A percentile compares a stretch with the other conserved stretches of the same genome.
Conservation (phyloP, 345 rosid genomes). For the Aurinia saxatilis region DNA sequence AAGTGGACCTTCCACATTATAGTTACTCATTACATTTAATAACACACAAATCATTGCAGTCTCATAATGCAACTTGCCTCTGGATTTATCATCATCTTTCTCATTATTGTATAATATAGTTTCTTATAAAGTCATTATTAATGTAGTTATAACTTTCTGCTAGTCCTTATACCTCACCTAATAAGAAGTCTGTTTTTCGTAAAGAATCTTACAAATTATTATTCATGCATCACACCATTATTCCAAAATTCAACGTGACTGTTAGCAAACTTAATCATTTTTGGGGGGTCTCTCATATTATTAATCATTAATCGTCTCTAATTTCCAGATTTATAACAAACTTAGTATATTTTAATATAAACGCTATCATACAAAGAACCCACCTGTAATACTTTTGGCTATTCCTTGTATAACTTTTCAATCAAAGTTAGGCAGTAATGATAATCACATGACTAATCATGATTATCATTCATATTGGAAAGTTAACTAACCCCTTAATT, state of each 20-base stretch:
- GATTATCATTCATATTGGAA: constrained; percentile 8
- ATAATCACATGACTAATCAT: constrained; percentile 25
- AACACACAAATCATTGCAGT: constrained; percentile 10
- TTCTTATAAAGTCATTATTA: too few relatives aligned
- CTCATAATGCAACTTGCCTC: not conserved
- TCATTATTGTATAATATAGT: not conserved
- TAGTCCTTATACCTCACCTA: too few relatives aligned
- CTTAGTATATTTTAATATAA: not conserved
- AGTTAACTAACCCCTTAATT: not conserved
- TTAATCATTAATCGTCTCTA: not conserved
- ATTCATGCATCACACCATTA: too few relatives aligned
- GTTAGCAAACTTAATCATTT: not conserved
- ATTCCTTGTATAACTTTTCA: not conserved
- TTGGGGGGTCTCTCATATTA: not conserved
- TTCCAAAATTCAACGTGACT: too few relatives aligned
- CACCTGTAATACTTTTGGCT: not conserved
- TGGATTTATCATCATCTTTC: not conserved
- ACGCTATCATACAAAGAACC: not conserved
- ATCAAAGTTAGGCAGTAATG: constrained; percentile 3
- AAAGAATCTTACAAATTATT: too few relatives aligned
- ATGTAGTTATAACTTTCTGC: too few relatives aligned
- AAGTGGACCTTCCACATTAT: constrained; percentile 14
- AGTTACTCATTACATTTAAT: constrained; percentile 2
- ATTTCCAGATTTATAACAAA: not conserved
- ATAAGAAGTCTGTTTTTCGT: too few relatives aligned